A percentile compares a stretch with the other conserved stretches of the same genome.
phyloP scores from a whole-genome alignment of 176 grass and related monocot species.

The Cymbopogon citratus region DNA sequence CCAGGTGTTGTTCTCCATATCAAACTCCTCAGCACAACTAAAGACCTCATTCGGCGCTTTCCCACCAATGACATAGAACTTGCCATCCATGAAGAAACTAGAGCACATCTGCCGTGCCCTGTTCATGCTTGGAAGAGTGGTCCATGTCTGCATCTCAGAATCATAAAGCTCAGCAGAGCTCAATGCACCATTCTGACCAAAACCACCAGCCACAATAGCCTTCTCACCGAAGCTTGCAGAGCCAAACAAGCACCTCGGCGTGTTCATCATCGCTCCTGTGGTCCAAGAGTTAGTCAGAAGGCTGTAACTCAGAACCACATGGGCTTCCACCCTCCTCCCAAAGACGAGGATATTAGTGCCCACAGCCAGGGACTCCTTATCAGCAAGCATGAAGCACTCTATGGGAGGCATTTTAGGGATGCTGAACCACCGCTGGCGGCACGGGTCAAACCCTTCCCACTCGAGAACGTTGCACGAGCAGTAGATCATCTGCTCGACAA shows the following conservation, averaged over 20 bases:
- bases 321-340: constrained; percentile 32
- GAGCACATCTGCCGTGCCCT: constrained; percentile 47
- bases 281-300: constrained; percentile 47
- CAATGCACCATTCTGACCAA: constrained; percentile 27
- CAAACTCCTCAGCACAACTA: constrained; percentile 44
- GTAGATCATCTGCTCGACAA: constrained; percentile 47
- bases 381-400: constrained; percentile 39
- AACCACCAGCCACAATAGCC: constrained; percentile 46
- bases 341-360: constrained; percentile 51
- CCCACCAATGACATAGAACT: constrained; percentile 48
- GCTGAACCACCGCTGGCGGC: constrained; percentile 35
- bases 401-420: constrained; percentile 34
- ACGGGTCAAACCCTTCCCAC: constrained; percentile 47
- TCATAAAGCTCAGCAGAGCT: constrained; percentile 51
- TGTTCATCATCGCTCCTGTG: constrained; percentile 40
- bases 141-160: constrained; percentile 43
- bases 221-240: constrained; percentile 37
- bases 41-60: constrained; percentile 30
- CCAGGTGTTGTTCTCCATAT: constrained; percentile 44
- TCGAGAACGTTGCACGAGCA: constrained; percentile 46
- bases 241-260: constrained; percentile 48
- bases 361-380: constrained; percentile 54
- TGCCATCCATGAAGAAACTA: constrained; percentile 52
- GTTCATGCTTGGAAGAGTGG: constrained; percentile 47
- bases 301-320: constrained; percentile 45